These are phyloP conservation scores for Mycosarcoma mackinlayi DNA, from an alignment of 1,284 basidiomycete species.

Conservation along the genomic window DNA sequence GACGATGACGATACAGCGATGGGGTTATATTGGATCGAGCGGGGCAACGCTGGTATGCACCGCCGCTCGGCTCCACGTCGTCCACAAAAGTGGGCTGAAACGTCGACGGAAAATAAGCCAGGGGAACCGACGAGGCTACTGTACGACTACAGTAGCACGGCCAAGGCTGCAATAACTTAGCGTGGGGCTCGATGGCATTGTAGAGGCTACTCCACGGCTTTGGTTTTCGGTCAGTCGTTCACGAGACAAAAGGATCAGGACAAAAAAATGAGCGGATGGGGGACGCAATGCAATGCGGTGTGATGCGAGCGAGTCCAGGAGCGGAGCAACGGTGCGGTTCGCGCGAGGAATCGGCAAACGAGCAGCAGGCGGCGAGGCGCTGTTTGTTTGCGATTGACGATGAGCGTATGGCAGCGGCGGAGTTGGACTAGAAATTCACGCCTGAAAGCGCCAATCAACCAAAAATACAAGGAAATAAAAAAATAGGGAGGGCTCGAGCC, in stretches of 20 bases:
- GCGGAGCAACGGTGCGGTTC: background rate
- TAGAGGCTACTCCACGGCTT: too few relatives aligned
- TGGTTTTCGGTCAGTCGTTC: too few relatives aligned
- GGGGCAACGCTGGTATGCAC: constrained; percentile 21
- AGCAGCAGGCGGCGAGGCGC: constrained; percentile 6
- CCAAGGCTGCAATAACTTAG: too few relatives aligned
- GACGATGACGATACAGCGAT: background rate
- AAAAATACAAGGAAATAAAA: background rate
- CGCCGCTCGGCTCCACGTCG: too few relatives aligned
- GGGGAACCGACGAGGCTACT: constrained; percentile 8
- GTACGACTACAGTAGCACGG: too few relatives aligned
- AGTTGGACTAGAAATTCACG: constrained; percentile 1
- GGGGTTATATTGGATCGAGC: constrained; percentile 21
- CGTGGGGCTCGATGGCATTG: too few relatives aligned
- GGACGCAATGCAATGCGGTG: constrained; percentile 4
- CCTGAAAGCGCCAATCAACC: background rate
- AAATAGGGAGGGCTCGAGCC: constrained; percentile 5
- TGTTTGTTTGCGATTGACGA: too few relatives aligned
- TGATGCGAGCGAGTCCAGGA: constrained; percentile 1
- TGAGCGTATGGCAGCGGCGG: background rate
- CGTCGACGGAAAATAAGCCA: background rate
- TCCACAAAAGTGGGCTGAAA: background rate
- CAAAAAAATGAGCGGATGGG: too few relatives aligned
- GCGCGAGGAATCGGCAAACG: background rate
- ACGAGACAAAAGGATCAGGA: too few relatives aligned